Percentiles rank a stretch among this genome's conserved stretches.
Evolutionary conservation across 1,284 basidiomycete genomes (phyloP).

Genomic region (Cutaneotrichosporon mucoides): DNA sequence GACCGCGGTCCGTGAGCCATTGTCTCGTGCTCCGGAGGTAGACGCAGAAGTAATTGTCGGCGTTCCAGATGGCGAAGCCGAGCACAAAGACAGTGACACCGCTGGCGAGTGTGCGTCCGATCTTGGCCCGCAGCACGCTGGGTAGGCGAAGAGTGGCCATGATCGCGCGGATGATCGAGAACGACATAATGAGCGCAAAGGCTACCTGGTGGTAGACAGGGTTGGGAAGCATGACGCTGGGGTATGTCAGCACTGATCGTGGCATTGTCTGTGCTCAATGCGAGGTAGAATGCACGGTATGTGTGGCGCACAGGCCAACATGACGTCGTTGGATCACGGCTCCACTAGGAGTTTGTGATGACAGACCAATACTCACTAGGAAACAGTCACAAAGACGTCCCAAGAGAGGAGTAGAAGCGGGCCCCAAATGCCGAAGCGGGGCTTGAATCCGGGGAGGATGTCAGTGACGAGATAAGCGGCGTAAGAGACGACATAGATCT

Average conservation of each 20-base stretch:
- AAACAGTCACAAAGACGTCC: constrained; percentile 43
- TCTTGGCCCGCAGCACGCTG: constrained; percentile 19
- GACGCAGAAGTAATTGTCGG: constrained; percentile 54
- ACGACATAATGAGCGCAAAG: constrained; percentile 51
- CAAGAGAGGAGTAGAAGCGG: constrained; percentile 32
- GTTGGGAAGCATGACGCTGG: constrained; percentile 51
- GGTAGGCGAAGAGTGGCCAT: constrained; percentile 37
- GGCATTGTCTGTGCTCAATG: neutral
- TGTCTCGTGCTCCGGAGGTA: constrained; percentile 25
- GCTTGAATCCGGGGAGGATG: constrained; percentile 35
- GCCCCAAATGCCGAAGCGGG: constrained; percentile 34
- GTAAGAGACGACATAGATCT: constrained; percentile 47
- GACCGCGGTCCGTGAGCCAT: constrained; percentile 17
- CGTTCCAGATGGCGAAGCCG: constrained; percentile 55
- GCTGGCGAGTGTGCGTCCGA: constrained; percentile 28
- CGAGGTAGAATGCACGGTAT: neutral
- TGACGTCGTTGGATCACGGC: too few species aligned
- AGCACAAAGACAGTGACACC: constrained; percentile 43
- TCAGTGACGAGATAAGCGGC: constrained; percentile 43
- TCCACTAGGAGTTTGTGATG: constrained; percentile 10
- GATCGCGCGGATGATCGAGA: constrained; percentile 32
- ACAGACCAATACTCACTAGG: constrained; percentile 49
- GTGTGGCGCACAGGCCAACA: neutral
- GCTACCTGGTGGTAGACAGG: constrained; percentile 56
- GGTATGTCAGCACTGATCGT: neutral